These are phyloP conservation scores for Clitopilus hobsonii DNA, from an alignment of 768 basidiomycete genomes.

Conservation along the genomic window DNA sequence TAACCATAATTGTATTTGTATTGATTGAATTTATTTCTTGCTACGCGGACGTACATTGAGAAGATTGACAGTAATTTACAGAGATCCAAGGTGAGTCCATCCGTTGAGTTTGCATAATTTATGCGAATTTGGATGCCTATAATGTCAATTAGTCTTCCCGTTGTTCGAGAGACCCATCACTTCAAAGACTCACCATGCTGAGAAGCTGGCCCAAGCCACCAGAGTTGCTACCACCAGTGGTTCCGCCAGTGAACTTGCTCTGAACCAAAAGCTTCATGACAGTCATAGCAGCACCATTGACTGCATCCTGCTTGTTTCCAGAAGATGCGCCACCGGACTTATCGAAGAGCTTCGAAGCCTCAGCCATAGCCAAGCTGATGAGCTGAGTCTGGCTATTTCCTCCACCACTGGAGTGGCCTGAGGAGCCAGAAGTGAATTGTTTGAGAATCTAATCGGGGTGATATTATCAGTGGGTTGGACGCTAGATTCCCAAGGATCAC, in stretches of 20 bases:
- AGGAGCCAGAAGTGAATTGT: constrained; percentile 55
- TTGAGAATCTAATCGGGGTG: constrained; percentile 47
- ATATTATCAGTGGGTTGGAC: neutral
- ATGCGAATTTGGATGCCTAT: constrained; percentile 25
- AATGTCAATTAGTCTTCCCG: neutral
- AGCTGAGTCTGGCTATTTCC: constrained; percentile 56
- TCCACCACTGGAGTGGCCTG: constrained; percentile 28
- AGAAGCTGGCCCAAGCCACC: constrained; percentile 63
- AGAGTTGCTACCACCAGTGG: constrained; percentile 58
- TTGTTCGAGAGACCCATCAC: neutral
- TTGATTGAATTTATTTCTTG: neutral
- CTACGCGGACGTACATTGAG: neutral
- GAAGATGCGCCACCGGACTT: constrained; percentile 56
- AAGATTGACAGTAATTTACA: neutral
- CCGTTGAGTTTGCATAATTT: neutral
- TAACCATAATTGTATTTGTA: neutral
- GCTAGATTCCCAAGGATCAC: constrained; percentile 1
- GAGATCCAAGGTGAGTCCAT: neutral
- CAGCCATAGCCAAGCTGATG: constrained; percentile 83
- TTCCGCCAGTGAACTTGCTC: constrained; percentile 46
- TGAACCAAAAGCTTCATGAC: constrained; percentile 80
- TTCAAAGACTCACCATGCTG: constrained; percentile 52
- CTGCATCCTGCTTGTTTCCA: constrained; percentile 76
- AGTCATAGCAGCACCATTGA: constrained; percentile 82
- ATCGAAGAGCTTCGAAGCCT: constrained; percentile 75